Percentiles rank a stretch among this genome's conserved stretches.
Conservation (phyloP, 371 early-diverging fungal genomes). For the Umbelopsis sp. region DNA sequence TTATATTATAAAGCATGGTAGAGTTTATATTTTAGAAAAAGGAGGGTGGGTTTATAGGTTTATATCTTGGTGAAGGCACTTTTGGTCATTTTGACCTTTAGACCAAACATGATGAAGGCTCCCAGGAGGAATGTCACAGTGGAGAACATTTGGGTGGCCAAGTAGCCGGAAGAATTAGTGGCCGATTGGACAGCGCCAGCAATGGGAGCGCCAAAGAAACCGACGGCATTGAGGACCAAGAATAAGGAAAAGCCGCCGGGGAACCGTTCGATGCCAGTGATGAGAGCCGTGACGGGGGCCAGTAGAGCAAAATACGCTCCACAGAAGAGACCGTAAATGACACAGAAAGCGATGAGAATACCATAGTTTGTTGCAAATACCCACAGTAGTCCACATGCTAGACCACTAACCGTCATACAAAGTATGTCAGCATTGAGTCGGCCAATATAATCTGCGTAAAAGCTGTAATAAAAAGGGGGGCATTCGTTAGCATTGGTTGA, state of each 20-base stretch:
- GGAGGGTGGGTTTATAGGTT: not conserved
- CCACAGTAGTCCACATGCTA: conserved; percentile 22
- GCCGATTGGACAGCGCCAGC: conserved; percentile 27
- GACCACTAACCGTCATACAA: not conserved
- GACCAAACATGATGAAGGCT: not conserved
- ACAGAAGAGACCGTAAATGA: conserved; percentile 29
- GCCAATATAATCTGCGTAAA: conserved; percentile 10
- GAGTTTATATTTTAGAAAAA: not conserved
- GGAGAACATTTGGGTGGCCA: conserved; percentile 3
- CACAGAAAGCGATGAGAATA: conserved; percentile 25
- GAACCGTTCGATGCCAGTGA: conserved; percentile 36
- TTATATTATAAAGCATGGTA: no score
- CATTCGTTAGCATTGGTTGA: not conserved
- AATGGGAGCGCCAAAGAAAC: conserved; percentile 30
- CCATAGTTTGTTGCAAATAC: conserved; percentile 24
- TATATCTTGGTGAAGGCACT: conserved; percentile 7
- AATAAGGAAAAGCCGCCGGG: conserved; percentile 35
- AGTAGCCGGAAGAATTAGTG: not conserved
- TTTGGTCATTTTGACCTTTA: conserved; percentile 9
- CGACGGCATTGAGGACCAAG: conserved; percentile 21
- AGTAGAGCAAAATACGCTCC: conserved; percentile 38
- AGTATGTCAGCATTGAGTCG: conserved; percentile 20
- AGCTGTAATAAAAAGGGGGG: not conserved
- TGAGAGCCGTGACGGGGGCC: conserved; percentile 34
- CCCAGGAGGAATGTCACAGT: not conserved